Conservation (phyloP, 2,329 filamentous ascomycete species). For the Colletotrichum limetticola region DNA sequence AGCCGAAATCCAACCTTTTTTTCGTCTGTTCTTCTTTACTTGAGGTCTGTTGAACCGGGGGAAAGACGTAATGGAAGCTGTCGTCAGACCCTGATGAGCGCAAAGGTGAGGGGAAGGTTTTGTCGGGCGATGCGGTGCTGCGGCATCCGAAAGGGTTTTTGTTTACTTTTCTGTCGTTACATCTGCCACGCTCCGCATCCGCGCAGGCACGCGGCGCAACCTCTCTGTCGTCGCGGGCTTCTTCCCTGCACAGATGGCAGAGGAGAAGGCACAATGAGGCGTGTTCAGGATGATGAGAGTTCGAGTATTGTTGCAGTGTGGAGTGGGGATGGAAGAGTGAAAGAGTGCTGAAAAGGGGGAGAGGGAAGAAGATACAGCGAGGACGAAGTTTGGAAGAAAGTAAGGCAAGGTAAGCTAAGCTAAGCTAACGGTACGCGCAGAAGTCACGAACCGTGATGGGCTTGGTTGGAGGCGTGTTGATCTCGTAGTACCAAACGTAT, state of each 20-base stretch:
- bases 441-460: slow-evolving; percentile 7
- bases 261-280: background rate
- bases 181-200: slow-evolving; percentile 15
- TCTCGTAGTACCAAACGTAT: slow-evolving; percentile 18
- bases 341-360: background rate
- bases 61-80: background rate
- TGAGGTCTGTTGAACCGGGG: background rate
- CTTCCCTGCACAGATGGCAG: slow-evolving; percentile 18
- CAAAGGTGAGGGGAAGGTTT: background rate
- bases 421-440: background rate
- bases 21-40: background rate
- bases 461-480: slow-evolving; percentile 20
- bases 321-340: background rate
- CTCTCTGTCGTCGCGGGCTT: slow-evolving; percentile 21
- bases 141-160: slow-evolving; percentile 19
- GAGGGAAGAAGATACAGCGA: background rate
- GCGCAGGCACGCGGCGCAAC: slow-evolving; percentile 3
- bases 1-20: background rate
- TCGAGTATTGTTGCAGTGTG: background rate
- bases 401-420: background rate
- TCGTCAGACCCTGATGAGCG: background rate
- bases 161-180: slow-evolving; percentile 29
- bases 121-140: slow-evolving; percentile 1
- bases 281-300: background rate
- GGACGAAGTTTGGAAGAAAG: background rate